phyloP scores from a whole-genome alignment of 495 filamentous ascomycete species.

The Xylaria telfairii region DNA sequence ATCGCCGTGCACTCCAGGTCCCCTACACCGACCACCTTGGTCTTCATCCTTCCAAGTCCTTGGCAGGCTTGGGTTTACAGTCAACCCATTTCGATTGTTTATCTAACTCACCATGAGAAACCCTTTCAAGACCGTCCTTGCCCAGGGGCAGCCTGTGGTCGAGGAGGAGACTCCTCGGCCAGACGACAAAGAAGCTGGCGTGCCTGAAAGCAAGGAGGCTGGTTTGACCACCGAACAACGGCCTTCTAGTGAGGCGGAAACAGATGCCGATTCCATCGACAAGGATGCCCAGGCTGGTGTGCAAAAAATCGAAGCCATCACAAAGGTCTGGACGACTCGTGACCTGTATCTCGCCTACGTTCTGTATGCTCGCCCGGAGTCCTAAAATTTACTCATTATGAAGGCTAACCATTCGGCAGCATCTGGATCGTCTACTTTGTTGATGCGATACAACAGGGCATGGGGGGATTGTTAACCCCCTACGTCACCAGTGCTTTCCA shows the following conservation, averaged over 20 bases:
- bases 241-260: conserved; percentile 25
- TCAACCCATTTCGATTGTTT: conserved; percentile 1
- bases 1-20: conserved; percentile 10
- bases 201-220: conserved; percentile 29
- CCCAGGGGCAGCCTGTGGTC: conserved; percentile 30
- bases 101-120: conserved; percentile 1
- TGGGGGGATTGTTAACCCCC: conserved; percentile 45
- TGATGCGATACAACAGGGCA: conserved; percentile 53
- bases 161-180: conserved; percentile 24
- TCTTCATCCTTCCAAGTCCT: conserved; percentile 6
- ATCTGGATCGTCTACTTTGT: conserved; percentile 62
- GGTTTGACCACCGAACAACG: conserved; percentile 25
- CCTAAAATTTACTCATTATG: not conserved
- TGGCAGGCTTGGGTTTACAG: not conserved
- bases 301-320: conserved; percentile 55
- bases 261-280: conserved; percentile 43
- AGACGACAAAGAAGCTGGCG: conserved; percentile 33
- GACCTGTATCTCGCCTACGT: conserved; percentile 51
- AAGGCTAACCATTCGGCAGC: conserved; percentile 35
- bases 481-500: conserved; percentile 55
- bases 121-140: conserved; percentile 29
- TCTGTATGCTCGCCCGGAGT: conserved; percentile 38
- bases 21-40: not conserved
- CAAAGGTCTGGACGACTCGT: conserved; percentile 52
- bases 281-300: conserved; percentile 51